A percentile compares a stretch with the other conserved stretches of the same genome.
Conservation (phyloP, 2,329 filamentous ascomycete genomes). For the Aspergillus piperis region DNA sequence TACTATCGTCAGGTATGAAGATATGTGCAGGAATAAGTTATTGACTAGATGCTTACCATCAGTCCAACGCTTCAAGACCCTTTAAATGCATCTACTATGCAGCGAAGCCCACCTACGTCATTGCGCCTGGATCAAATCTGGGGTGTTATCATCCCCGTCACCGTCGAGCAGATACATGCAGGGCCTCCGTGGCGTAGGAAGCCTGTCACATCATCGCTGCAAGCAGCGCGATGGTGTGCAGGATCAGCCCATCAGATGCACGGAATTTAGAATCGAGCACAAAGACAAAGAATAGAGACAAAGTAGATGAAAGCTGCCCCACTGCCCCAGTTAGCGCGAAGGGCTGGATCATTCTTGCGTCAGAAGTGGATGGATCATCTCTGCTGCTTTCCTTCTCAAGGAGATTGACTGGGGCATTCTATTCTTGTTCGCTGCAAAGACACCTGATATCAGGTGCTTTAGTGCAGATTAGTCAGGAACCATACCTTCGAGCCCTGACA, state of each 20-base stretch:
- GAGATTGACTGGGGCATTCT: neutral
- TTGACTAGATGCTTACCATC: neutral
- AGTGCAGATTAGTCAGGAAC: neutral
- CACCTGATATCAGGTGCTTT: neutral
- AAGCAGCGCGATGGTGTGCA: neutral
- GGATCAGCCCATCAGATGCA: neutral
- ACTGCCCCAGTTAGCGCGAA: neutral
- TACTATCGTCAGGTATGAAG: no score
- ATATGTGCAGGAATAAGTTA: neutral
- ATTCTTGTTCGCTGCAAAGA: neutral
- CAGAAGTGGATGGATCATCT: neutral
- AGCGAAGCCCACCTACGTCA: neutral
- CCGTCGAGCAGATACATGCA: neutral
- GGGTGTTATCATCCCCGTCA: neutral
- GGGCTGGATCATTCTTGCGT: neutral
- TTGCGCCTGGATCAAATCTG: neutral
- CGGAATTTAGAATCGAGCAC: neutral
- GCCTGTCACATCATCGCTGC: neutral
- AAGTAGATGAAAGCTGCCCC: neutral
- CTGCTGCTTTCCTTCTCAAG: neutral
- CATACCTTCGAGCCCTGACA: neutral
- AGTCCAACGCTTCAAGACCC: neutral
- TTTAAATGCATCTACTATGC: neutral
- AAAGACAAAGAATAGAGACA: neutral
- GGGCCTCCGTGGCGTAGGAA: neutral